A percentile compares a stretch with the other conserved stretches of the same genome.
Evolutionary conservation across 176 grass and related monocot genomes (phyloP).

Genomic region (Saccharum officinarum): DNA sequence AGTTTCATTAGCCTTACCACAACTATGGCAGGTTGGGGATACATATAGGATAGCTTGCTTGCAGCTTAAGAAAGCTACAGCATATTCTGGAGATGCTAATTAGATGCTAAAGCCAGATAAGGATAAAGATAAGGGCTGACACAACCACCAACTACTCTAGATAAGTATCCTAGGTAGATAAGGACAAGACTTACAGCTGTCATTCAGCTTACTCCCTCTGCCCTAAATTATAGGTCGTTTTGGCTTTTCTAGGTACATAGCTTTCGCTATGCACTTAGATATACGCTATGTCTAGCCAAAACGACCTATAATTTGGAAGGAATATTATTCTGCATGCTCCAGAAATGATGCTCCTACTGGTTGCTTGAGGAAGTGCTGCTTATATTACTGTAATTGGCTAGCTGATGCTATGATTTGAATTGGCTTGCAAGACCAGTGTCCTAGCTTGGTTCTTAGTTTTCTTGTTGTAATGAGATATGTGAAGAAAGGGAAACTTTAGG

Average conservation of each 20-base stretch:
- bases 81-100: no score
- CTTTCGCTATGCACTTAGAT: background rate
- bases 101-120: no score
- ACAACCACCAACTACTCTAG: no score
- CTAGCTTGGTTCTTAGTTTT: background rate
- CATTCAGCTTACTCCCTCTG: background rate
- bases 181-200: no score
- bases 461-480: background rate
- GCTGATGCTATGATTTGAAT: background rate
- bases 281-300: background rate
- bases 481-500: background rate
- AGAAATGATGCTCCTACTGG: background rate
- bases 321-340: background rate
- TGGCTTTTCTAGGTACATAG: background rate
- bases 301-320: background rate
- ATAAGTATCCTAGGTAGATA: no score
- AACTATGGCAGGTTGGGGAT: no score
- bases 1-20: no score
- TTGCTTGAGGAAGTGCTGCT: background rate
- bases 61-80: no score
- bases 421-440: background rate
- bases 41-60: no score
- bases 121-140: no score
- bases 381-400: constrained; percentile 21
- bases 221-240: background rate